Evolutionary conservation across 2,329 filamentous ascomycete species (phyloP).

Genomic region (Monilinia fructicola): DNA sequence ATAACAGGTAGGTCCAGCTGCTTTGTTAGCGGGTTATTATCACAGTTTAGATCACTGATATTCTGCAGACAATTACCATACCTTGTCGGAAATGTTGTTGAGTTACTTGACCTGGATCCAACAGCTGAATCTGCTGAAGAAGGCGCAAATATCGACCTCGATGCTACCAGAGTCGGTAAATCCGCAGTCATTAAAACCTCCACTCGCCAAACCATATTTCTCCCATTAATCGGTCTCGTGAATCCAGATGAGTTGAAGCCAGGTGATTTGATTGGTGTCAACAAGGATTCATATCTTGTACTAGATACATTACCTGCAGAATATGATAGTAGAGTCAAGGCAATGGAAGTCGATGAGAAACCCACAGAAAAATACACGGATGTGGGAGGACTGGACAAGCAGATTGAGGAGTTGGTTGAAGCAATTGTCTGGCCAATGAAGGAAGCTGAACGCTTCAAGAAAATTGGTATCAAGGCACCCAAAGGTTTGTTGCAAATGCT

Average conservation of each 20-base stretch:
- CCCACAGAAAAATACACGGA: constrained; percentile 98
- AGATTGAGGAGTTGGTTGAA: constrained; percentile 98
- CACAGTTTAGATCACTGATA: constrained; percentile 16
- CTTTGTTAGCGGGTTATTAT: constrained; percentile 1
- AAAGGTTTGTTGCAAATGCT: constrained; percentile 67
- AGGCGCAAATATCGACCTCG: constrained; percentile 96
- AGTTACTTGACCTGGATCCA: constrained; percentile 93
- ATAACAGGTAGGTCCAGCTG: constrained; percentile 72
- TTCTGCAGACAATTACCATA: constrained; percentile 84
- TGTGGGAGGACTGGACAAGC: constrained; percentile 95
- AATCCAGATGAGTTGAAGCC: constrained; percentile 95
- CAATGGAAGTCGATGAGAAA: constrained; percentile 99
- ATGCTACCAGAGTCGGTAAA: constrained; percentile 94
- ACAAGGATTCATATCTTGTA: constrained; percentile 98
- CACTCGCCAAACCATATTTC: constrained; percentile 96
- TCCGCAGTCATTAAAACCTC: constrained; percentile 99
- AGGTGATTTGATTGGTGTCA: constrained; percentile 94
- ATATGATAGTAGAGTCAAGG: constrained; percentile 98
- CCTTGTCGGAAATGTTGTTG: constrained; percentile 96
- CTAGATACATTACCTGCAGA: constrained; percentile 95
- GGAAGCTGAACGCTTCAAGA: constrained; percentile 98
- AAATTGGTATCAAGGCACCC: constrained; percentile 98
- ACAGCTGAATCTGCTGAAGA: constrained; percentile 95
- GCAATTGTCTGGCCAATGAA: constrained; percentile 99
- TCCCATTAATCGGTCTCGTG: constrained; percentile 93